Conservation (phyloP, 2,329 filamentous ascomycete species). For the Penicillium sclerotiorum region DNA sequence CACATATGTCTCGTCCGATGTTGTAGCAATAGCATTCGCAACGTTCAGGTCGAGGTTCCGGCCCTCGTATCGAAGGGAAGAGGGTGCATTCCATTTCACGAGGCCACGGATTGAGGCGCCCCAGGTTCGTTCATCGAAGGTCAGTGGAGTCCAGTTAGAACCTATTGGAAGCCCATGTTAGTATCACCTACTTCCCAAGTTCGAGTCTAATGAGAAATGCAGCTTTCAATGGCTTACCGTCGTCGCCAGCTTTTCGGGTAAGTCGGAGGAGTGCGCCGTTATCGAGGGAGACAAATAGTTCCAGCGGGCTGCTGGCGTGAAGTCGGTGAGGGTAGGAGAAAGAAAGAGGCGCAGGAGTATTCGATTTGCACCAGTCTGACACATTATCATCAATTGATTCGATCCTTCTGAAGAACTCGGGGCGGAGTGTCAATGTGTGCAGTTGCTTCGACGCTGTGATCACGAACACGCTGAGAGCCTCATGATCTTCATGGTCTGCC, state of each 20-base stretch:
- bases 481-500: constrained; percentile 75
- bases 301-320: constrained; percentile 70
- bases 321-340: constrained; percentile 82
- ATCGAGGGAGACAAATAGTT: constrained; percentile 71
- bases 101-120: constrained; percentile 51
- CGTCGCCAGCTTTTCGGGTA: constrained; percentile 59
- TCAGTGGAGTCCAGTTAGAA: constrained; percentile 49
- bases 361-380: constrained; percentile 75
- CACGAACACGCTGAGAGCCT: constrained; percentile 77
- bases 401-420: constrained; percentile 76
- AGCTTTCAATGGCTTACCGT: constrained; percentile 42
- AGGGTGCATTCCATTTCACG: constrained; percentile 48
- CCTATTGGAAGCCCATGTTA: constrained; percentile 26
- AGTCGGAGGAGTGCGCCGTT: constrained; percentile 63
- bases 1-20: constrained; percentile 52
- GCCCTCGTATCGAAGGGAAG: constrained; percentile 46
- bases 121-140: constrained; percentile 53
- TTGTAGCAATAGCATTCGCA: constrained; percentile 48
- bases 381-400: constrained; percentile 71
- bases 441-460: constrained; percentile 78
- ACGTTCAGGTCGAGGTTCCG: constrained; percentile 46
- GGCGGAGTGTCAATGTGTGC: constrained; percentile 79
- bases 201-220: constrained; percentile 1
- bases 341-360: constrained; percentile 70
- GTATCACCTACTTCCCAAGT: constrained; percentile 1